Evolutionary conservation across 73 alveolate species (phyloP).

Genomic region (Urostyla sp.): DNA sequence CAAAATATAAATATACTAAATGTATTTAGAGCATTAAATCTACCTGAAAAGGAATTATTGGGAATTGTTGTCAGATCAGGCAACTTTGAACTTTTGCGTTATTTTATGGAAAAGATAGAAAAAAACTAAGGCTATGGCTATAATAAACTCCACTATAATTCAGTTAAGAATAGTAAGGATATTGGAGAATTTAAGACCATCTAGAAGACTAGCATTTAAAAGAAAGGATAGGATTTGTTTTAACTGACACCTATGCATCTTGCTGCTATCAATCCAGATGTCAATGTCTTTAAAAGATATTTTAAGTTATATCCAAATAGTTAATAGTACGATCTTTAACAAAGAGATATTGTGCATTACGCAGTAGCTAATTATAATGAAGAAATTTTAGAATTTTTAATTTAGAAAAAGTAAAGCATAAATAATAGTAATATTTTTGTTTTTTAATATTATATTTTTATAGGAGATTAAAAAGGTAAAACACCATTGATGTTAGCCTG

Average conservation of each 20-base stretch:
- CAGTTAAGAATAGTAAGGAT: slow-evolving; percentile 65
- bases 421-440: slow-evolving; percentile 30
- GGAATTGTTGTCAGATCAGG: slow-evolving; percentile 73
- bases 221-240: slow-evolving; percentile 77
- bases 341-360: slow-evolving; percentile 86
- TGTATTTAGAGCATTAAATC: too few relatives aligned
- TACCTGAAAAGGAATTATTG: slow-evolving; percentile 48
- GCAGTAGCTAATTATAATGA: slow-evolving; percentile 86
- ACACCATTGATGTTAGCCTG: slow-evolving; percentile 88
- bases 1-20: too few relatives aligned
- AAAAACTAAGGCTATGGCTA: slow-evolving; percentile 69
- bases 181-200: slow-evolving; percentile 38
- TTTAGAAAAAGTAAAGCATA: slow-evolving; percentile 35
- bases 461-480: slow-evolving; percentile 74
- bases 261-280: slow-evolving; percentile 88
- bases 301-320: slow-evolving; percentile 72
- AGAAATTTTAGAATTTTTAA: slow-evolving; percentile 77
- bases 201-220: slow-evolving; percentile 55
- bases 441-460: neutral
- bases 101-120: slow-evolving; percentile 42
- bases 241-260: slow-evolving; percentile 87
- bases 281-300: slow-evolving; percentile 68
- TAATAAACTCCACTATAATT: slow-evolving; percentile 72
- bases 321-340: slow-evolving; percentile 72
- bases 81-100: slow-evolving; percentile 63